Evolutionary conservation across 2,329 filamentous ascomycete species (phyloP), one percentile per base, ranked within the genome.

Genomic region (Penicillium vulpinum): DNA sequence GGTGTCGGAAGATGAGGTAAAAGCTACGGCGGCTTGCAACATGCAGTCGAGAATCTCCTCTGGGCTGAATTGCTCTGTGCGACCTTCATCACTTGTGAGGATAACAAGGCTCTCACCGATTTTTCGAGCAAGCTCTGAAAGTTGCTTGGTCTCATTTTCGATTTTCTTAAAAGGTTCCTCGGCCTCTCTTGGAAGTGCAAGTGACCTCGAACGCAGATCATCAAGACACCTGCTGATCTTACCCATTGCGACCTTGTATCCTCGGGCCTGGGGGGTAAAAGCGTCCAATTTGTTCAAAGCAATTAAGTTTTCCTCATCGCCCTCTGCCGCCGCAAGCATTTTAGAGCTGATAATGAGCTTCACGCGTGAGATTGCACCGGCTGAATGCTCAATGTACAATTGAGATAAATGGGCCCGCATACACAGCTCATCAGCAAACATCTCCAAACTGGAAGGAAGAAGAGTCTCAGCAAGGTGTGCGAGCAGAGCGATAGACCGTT

Each of bases 401-500:
- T 95, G 91, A 75, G 92, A 86, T 60, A 93, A 78, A 45, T 86
- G 73, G 3, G 89, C 85, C 62, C 85, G 86, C 87, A 93, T 93
- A 67, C 92, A 85, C 33, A 92, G 77, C 65, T 92, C 86, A 68
- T 92, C 88, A 0, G 91, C 90, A 71, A 90, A 91, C 68, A 85
- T 87, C 62, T 89, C 85, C 9, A 91, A 78, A 43, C 84, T 86
- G 51, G 82, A 80, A 1, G 85, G 82, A 45, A 96, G 86, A 68
- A 96, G 79, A 22, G 92, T 87, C 69, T 93, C 90, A 10, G 86
- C 88, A 15, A 97, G 83, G 72, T 97, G 92, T n/a, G 85, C 85
- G 81, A 97, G 88, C 52, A 97, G 83, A 51, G 91, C 89, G 64
- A 95, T 90, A 7, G 90, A 93, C 52, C 89, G 86, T 67, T 93